These are phyloP conservation scores for Epichloe elymi DNA, from an alignment of 2,329 filamentous ascomycete species.

Conservation along the genomic window DNA sequence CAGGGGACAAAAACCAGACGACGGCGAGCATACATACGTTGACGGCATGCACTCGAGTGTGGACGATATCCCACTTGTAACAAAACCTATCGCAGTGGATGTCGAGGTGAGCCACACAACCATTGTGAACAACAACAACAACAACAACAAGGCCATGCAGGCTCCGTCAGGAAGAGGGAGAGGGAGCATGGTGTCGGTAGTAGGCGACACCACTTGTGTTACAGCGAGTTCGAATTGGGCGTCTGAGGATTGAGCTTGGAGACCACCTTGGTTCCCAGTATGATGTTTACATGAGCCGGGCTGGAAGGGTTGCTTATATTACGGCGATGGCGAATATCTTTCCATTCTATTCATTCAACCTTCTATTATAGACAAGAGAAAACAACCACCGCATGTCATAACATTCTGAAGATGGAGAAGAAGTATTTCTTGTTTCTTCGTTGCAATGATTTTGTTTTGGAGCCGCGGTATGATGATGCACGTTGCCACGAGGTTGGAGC, in stretches of 20 bases:
- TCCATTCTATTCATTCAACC: neutral
- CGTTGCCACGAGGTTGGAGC: no score
- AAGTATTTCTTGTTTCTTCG: no score
- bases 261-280: neutral
- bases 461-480: no score
- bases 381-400: no score
- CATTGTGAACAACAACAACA: neutral
- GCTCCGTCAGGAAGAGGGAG: neutral
- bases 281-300: neutral
- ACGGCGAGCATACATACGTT: constrained; percentile 10
- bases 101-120: neutral
- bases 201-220: neutral
- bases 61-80: constrained; percentile 15
- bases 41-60: constrained; percentile 11
- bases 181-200: neutral
- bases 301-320: neutral
- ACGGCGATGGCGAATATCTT: neutral
- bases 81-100: neutral
- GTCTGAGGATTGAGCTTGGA: neutral
- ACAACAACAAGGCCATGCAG: neutral
- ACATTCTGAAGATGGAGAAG: no score
- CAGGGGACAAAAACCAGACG: constrained; percentile 7
- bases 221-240: no score
- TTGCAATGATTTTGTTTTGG: no score
- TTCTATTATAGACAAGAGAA: no score